These are phyloP conservation scores for Trichoderma koningiopsis DNA, from an alignment of 2,329 filamentous ascomycete genomes.

Conservation along the genomic window DNA sequence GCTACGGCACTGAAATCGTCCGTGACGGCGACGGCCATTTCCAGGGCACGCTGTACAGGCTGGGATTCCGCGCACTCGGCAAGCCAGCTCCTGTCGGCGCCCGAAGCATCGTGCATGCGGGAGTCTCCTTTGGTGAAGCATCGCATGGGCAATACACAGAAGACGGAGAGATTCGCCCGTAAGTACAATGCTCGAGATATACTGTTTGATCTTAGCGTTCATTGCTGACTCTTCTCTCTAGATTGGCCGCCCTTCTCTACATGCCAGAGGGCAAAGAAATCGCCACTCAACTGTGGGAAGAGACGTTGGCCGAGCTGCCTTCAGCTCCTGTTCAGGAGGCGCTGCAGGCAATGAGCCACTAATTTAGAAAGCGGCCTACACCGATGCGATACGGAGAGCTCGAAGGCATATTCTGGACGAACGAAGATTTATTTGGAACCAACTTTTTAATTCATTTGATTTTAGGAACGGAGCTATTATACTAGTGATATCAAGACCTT, in stretches of 20 bases:
- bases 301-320: background rate
- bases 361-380: background rate
- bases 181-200: background rate
- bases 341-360: background rate
- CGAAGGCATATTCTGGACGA: background rate
- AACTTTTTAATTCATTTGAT: background rate
- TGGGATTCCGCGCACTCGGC: background rate
- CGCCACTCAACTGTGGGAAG: background rate
- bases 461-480: background rate
- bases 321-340: background rate
- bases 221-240: background rate
- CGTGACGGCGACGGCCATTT: background rate
- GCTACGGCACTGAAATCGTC: slow-evolving; percentile 3
- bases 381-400: background rate
- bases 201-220: background rate
- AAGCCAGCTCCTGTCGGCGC: background rate
- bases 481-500: background rate
- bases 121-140: background rate
- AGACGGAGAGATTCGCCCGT: background rate
- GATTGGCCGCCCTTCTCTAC: background rate
- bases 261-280: background rate
- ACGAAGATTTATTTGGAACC: background rate
- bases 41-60: background rate
- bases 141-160: background rate
- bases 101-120: background rate